Percentiles rank a stretch among this genome's conserved stretches.
phyloP scores from a whole-genome alignment of 805 yeast species.

The Trichomonascus vanleenenianus region DNA sequence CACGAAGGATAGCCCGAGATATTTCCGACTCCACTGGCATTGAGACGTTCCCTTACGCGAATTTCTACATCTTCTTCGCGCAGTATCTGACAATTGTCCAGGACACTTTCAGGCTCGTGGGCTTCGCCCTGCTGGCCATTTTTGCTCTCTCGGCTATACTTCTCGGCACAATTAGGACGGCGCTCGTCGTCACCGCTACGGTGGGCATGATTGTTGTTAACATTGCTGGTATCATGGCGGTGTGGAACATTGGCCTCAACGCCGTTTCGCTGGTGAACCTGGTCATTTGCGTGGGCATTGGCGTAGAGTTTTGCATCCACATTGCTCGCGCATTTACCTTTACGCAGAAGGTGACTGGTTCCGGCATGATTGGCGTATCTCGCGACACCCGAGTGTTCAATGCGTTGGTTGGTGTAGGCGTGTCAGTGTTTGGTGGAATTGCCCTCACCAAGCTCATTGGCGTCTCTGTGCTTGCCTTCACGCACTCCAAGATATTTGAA shows the following conservation, averaged over 20 bases:
- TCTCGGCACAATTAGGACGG: constrained; percentile 59
- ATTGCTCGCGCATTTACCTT: constrained; percentile 69
- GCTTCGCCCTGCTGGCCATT: constrained; percentile 42
- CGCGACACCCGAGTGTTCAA: constrained; percentile 36
- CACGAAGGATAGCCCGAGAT: constrained; percentile 57
- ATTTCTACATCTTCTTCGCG: constrained; percentile 86
- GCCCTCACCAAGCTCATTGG: constrained; percentile 87
- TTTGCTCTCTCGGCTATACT: constrained; percentile 46
- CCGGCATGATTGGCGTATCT: constrained; percentile 22
- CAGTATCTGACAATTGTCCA: constrained; percentile 65
- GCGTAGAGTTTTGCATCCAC: constrained; percentile 90
- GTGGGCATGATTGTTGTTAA: constrained; percentile 59
- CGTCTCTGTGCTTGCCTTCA: constrained; percentile 76
- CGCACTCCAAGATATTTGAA: constrained; percentile 80
- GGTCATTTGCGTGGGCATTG: constrained; percentile 86
- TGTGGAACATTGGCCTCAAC: constrained; percentile 70
- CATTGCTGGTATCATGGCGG: constrained; percentile 73
- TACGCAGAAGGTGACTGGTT: constrained; percentile 30
- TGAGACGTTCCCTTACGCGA: constrained; percentile 81
- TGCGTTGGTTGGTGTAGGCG: constrained; percentile 75
- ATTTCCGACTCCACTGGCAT: constrained; percentile 33
- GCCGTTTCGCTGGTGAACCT: constrained; percentile 87
- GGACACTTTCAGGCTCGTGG: constrained; percentile 49
- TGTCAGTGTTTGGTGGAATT: constrained; percentile 84
- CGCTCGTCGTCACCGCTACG: constrained; percentile 47